Base-by-base conservation (phyloP, 2,329 filamentous ascomycete genomes). In the Zasmidium angulare region DNA sequence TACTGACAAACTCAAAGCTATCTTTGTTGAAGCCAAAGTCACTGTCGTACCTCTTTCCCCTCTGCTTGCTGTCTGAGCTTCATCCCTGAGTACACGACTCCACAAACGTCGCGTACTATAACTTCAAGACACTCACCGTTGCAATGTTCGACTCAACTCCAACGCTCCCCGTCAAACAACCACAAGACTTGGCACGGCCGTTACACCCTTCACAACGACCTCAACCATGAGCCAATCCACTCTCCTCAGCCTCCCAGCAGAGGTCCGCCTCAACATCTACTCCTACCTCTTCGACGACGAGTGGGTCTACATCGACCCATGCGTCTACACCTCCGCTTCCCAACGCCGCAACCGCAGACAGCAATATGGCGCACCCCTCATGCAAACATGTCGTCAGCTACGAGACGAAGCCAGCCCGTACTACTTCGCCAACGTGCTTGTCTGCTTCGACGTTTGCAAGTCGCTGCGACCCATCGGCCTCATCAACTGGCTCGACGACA, bases 351-450 rank as follows among this genome's bases (percentile, higher is more conserved):
- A 36, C 14, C 2, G 9, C 43, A 51, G 21, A 20, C 12, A 19
- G 19, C 48, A 19, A 14, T 23, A 14, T 23, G 21, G 20, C 50
- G 46, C 61, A 36, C 31, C 63, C n/a, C 31, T 66, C 12, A 49
- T 62, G 21, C 51, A 43, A 23, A 61, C 59, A 17, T 66, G 59
- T 43, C 55, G 46, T 7, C 47, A 55, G 21, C 31, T 64, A 3
- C 56, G 55, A 29, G 47, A 59, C 29, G 63, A 66, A 51, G 59
- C 62, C 1, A 23, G 36, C 4, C 53, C 62, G n/a, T 17, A 50
- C 20, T 66, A 64, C 50, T 66, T 59, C 56, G 51, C 56, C 50
- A 64, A 59, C n/a, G 22, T 66, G 24, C 55, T 55, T 24, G 55
- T 66, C 20, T 59, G 50, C 19, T 59, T 61, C 50, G 60, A 62